Base-by-base conservation (phyloP, 768 basidiomycete genomes). In the Paxillus rubicundulus region DNA sequence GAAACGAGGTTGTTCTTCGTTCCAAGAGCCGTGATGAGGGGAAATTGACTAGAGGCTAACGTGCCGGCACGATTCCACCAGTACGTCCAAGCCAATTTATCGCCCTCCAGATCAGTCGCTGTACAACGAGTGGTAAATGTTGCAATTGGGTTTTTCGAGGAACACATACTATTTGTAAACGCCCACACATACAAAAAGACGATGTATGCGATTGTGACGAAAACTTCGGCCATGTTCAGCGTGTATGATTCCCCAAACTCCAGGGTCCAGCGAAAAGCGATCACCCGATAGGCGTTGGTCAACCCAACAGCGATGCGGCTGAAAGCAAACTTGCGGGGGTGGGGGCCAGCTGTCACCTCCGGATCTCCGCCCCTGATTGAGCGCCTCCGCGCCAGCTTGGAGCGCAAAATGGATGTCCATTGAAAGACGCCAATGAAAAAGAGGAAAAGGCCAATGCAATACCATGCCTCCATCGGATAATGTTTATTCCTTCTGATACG, bases 1-100 rank as follows among this genome's bases (percentile, higher is more conserved):
- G 70, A 62, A 32, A 81, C 65, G 21, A 82, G 61, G 51, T 85
- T 85, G 64, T 86, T 85, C 69, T 80, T 81, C 55, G 79, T 80
- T 1, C 81, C 82, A 21, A 87, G 74, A 2, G 76, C 82, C 14
- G 77, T 73, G 36, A 85, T 70, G 17, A 86, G 69, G 2, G 82
- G 79, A 0, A 82, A 64, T 62, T 86, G 82, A 38, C 70, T 70
- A 7, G 66, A 63, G 1, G 75, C 80, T 20, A 82, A 72, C 27
- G 66, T 65, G 1, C 72, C 77, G 2, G 75, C 70, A 24, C 75
- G 69, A 52, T 79, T 66, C 8, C 55, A 55, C 57, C 61, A 71
- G 48, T 63, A 69, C 3, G 16, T 43, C 18, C 58, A 33, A 37
- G 64, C 56, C 12, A 62, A 55, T 18, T 62, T 61, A 27, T 45